A percentile compares a stretch with the other conserved stretches of the same genome.
These are phyloP conservation scores for Capsella bursapastoris DNA, from an alignment of 345 rosid species.

Conservation along the genomic window DNA sequence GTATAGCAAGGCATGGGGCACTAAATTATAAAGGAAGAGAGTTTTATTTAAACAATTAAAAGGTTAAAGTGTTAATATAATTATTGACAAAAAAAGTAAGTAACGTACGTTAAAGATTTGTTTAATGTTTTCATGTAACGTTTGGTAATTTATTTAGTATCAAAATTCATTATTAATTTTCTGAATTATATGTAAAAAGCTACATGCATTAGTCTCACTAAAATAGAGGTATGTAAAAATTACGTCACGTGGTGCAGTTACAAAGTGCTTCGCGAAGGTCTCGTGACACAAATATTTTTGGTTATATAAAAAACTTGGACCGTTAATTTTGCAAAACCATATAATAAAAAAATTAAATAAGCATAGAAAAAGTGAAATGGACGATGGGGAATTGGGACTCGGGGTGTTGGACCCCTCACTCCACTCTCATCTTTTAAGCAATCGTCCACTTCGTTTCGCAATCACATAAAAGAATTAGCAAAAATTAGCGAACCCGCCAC, in stretches of 20 bases:
- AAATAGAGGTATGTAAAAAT: neutral
- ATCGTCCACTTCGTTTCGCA: constrained; percentile 32
- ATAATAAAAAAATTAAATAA: neutral
- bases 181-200: neutral
- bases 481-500: constrained; percentile 34
- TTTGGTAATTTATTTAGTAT: neutral
- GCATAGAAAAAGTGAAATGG: constrained; percentile 22
- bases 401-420: constrained; percentile 30
- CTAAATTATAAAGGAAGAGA: too few species aligned
- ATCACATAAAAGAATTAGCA: constrained; percentile 12
- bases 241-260: neutral
- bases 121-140: neutral
- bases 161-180: neutral
- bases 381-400: constrained; percentile 40
- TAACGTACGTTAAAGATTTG: constrained; percentile 4
- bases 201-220: constrained; percentile 18
- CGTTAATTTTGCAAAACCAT: constrained; percentile 17
- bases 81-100: too few species aligned
- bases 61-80: neutral
- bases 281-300: neutral
- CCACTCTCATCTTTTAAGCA: constrained; percentile 42
- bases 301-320: constrained; percentile 7
- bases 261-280: neutral
- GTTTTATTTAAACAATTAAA: neutral
- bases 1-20: neutral